Base-by-base conservation (phyloP, 2,329 filamentous ascomycete genomes). In the Diaporthe helianthi region DNA sequence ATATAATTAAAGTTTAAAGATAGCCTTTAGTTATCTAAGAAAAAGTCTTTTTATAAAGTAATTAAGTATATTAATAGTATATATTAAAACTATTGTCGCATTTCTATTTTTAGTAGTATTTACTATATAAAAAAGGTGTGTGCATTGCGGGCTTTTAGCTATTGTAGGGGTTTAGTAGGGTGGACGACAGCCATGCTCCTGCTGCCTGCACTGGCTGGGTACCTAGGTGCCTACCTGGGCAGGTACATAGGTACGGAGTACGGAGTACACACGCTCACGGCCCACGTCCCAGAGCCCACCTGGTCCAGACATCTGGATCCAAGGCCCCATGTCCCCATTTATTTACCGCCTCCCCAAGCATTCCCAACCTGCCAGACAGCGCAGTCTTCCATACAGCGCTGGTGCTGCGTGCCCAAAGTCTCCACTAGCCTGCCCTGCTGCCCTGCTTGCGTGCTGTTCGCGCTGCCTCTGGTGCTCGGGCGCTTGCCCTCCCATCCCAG, bases 401-500 rank as follows among this genome's bases (percentile, higher is more conserved):
- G 58, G 26, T 44, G 38, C 55, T 60, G 55, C 55, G 38, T 31
- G 54, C 55, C 55, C 38, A 9, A 19, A 33, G 55, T 46, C 38
- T 22, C 38, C 55, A 61, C 54, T 41, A 29, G 58, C 58, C 44
- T 49, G 58, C 58, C 58, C 44, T 3, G 36, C 13, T 38, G 36
- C 36, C 36, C 36, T 47, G 58, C 41, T 22, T 47, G 58, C 38
- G 22, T 60, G 55, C 55, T 33, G 38, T 60, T 29, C 55, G 24
- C 19, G 55, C 55, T 22, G 55, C 47, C 38, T 26, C 26, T 61
- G 55, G 26, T 61, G 55, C 47, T 47, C 41, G 58, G 33, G 58
- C 58, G 55, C 55, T 54, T 61, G 51, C 46, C 54, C 52, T 68
- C 66, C n/a, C 69, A 69, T 63, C 69, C 66, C 67, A 64, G 52